These are phyloP conservation scores for Plasmodium vinckei DNA, from an alignment of 169 alveolate genomes.

Conservation along the genomic window DNA sequence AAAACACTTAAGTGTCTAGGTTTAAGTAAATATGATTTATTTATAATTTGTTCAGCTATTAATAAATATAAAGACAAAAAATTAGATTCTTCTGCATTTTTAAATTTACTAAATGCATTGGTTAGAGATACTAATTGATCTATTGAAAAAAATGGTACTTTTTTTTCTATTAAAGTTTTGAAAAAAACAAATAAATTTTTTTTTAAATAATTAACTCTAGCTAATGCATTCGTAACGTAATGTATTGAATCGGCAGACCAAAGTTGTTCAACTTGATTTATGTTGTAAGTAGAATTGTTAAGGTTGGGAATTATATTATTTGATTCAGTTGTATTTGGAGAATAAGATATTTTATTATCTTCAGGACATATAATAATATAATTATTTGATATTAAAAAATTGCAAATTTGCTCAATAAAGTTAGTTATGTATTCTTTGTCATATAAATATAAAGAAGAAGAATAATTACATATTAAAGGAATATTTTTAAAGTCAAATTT, in stretches of 20 bases:
- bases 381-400: neutral
- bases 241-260: conserved; percentile 61
- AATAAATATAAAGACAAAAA: conserved; percentile 40
- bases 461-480: conserved; percentile 43
- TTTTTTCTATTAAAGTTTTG: conserved; percentile 42
- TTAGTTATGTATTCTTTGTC: conserved; percentile 2
- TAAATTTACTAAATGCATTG: conserved; percentile 68
- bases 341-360: neutral
- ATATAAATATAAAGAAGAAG: conserved; percentile 22
- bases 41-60: conserved; percentile 56
- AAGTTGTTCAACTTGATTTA: neutral
- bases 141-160: conserved; percentile 17
- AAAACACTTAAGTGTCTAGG: conserved; percentile 71
- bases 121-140: conserved; percentile 61
- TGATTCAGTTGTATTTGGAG: neutral
- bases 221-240: conserved; percentile 50
- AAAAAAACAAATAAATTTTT: conserved; percentile 45
- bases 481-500: conserved; percentile 46
- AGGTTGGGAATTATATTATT: neutral
- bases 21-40: conserved; percentile 47
- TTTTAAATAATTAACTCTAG: conserved; percentile 55
- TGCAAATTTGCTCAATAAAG: conserved; percentile 36
- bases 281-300: neutral
- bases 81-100: conserved; percentile 71
- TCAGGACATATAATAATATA: no score